Evolutionary conservation across 2,329 filamentous ascomycete species (phyloP).

Genomic region (Ceratocystis papillata): DNA sequence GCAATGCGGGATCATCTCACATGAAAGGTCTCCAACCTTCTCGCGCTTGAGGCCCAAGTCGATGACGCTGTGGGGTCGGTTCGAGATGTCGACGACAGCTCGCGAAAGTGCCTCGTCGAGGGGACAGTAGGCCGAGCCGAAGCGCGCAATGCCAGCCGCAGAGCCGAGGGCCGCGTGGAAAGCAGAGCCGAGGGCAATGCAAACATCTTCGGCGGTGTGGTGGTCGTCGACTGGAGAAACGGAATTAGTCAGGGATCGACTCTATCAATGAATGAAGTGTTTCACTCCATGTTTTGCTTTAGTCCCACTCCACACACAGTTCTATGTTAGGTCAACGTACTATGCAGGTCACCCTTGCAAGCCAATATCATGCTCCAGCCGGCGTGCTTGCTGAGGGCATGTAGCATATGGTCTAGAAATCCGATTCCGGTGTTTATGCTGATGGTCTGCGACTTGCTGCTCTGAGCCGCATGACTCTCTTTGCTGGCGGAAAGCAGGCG

Average conservation of each 20-base stretch:
- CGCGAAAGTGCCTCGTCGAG: conserved; percentile 91
- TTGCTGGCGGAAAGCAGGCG: conserved; percentile 37
- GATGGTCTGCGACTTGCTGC: conserved; percentile 75
- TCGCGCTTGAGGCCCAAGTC: conserved; percentile 78
- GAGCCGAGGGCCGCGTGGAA: conserved; percentile 72
- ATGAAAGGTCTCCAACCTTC: conserved; percentile 85
- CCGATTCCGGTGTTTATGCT: conserved; percentile 87
- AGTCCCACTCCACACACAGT: background rate
- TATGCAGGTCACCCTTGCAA: conserved; percentile 83
- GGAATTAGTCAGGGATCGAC: background rate
- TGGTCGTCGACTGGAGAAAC: conserved; percentile 74
- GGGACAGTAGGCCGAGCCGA: conserved; percentile 83
- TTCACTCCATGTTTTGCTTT: background rate
- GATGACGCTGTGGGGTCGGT: conserved; percentile 75
- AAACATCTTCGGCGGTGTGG: conserved; percentile 93
- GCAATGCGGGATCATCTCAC: conserved; percentile 96
- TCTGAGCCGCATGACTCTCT: conserved; percentile 69
- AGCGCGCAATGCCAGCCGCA: conserved; percentile 72
- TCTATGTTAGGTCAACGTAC: conserved; percentile 39
- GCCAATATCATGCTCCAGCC: conserved; percentile 81
- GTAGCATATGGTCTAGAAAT: conserved; percentile 97
- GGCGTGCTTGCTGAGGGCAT: conserved; percentile 88
- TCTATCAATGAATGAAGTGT: background rate
- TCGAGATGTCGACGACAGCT: conserved; percentile 88
- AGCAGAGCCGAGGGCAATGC: conserved; percentile 75